A percentile compares a stretch with the other conserved stretches of the same genome.
Evolutionary conservation across 2,329 filamentous ascomycete species (phyloP).

Genomic region (Diaporthe sp.): DNA sequence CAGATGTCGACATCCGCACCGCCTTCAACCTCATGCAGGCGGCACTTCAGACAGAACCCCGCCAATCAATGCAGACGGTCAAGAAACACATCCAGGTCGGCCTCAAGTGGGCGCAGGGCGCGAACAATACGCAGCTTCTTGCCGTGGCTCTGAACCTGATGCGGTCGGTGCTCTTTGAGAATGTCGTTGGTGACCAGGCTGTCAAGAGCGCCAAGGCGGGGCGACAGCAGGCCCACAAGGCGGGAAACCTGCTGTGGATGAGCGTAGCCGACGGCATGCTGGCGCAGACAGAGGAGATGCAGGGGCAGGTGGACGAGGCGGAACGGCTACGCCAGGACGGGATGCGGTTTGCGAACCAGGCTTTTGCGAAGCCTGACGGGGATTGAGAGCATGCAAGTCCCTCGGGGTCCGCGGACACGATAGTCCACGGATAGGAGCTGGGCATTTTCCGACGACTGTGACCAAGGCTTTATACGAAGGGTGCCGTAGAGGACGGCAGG

Average conservation of each 20-base stretch:
- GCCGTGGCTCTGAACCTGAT: slow-evolving; percentile 88
- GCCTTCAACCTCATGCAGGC: slow-evolving; percentile 84
- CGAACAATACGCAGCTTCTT: slow-evolving; percentile 84
- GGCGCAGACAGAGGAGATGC: slow-evolving; percentile 80
- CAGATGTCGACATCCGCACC: slow-evolving; percentile 81
- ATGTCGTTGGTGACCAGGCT: slow-evolving; percentile 84
- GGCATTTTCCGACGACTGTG: not conserved
- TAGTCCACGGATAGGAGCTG: not conserved
- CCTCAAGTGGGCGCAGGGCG: slow-evolving; percentile 76
- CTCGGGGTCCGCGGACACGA: no score
- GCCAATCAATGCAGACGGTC: slow-evolving; percentile 78
- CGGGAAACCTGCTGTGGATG: slow-evolving; percentile 81
- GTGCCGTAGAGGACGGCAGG: not conserved
- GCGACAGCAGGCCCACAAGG: slow-evolving; percentile 76
- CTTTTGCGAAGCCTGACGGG: slow-evolving; percentile 33
- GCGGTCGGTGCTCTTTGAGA: slow-evolving; percentile 85
- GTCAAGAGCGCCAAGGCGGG: slow-evolving; percentile 82
- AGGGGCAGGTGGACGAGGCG: slow-evolving; percentile 67
- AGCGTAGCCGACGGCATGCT: slow-evolving; percentile 86
- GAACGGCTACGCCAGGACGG: slow-evolving; percentile 35
- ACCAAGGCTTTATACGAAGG: not conserved
- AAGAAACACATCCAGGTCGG: slow-evolving; percentile 85
- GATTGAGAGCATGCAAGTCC: not conserved
- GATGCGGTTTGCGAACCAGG: slow-evolving; percentile 41
- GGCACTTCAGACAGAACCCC: slow-evolving; percentile 73